These are phyloP conservation scores for Blastobotrys buckinghamii DNA, from an alignment of 1,139 yeast genomes.

Conservation along the genomic window DNA sequence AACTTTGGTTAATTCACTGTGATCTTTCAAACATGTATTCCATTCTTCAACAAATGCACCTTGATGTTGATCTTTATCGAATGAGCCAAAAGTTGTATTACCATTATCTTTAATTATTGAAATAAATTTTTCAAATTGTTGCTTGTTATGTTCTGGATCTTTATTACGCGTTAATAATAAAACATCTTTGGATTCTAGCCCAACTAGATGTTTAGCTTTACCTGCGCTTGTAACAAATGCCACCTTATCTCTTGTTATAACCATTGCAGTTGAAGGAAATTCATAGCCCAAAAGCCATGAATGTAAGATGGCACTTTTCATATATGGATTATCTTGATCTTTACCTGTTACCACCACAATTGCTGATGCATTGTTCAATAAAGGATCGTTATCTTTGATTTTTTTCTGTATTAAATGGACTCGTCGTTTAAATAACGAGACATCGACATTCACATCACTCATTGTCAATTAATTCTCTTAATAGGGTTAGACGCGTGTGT, in stretches of 20 bases:
- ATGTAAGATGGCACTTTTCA: slow-evolving; percentile 81
- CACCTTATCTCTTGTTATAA: slow-evolving; percentile 55
- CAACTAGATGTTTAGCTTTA: slow-evolving; percentile 74
- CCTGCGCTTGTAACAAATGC: slow-evolving; percentile 75
- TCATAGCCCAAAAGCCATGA: slow-evolving; percentile 92
- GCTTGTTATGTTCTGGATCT: slow-evolving; percentile 69
- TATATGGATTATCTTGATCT: slow-evolving; percentile 85
- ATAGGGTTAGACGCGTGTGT: too few species aligned
- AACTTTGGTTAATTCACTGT: slow-evolving; percentile 32
- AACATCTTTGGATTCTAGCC: slow-evolving; percentile 48
- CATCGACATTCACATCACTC: slow-evolving; percentile 36
- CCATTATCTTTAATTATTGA: slow-evolving; percentile 38
- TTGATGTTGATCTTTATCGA: slow-evolving; percentile 67
- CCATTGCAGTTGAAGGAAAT: slow-evolving; percentile 82
- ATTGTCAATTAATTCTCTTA: neutral
- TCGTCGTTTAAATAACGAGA: slow-evolving; percentile 40
- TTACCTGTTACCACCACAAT: slow-evolving; percentile 74
- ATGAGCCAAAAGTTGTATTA: slow-evolving; percentile 53
- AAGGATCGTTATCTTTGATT: slow-evolving; percentile 34
- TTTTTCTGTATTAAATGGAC: slow-evolving; percentile 39
- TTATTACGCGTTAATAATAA: slow-evolving; percentile 76
- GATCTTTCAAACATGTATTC: slow-evolving; percentile 36
- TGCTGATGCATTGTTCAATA: slow-evolving; percentile 47
- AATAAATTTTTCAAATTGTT: slow-evolving; percentile 56
- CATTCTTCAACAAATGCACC: slow-evolving; percentile 82